phyloP scores from a whole-genome alignment of 2,329 filamentous ascomycete genomes.

The Amylocarpus encephaloides region DNA sequence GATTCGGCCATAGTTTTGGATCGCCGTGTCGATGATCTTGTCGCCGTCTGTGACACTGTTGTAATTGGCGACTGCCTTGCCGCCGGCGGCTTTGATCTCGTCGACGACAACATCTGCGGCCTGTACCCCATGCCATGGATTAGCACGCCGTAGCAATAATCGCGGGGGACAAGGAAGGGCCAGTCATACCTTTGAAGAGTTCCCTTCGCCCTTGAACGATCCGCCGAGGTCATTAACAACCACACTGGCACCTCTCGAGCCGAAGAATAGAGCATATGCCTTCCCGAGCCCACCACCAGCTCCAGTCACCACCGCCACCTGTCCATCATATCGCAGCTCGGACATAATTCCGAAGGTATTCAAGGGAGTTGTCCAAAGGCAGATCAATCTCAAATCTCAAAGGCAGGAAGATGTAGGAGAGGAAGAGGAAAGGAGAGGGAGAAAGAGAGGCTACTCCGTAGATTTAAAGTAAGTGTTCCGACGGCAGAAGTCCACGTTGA shows the following conservation, averaged over 20 bases:
- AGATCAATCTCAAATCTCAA: not conserved
- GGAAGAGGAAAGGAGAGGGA: not conserved
- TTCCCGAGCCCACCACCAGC: slow-evolving; percentile 77
- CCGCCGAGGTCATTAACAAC: slow-evolving; percentile 95
- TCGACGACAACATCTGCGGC: slow-evolving; percentile 77
- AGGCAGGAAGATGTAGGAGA: slow-evolving; percentile 3
- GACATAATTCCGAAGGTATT: slow-evolving; percentile 40
- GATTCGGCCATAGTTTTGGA: slow-evolving; percentile 75
- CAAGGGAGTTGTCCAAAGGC: not conserved
- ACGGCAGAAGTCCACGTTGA: not conserved
- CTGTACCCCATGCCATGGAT: slow-evolving; percentile 4
- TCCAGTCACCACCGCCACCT: slow-evolving; percentile 84
- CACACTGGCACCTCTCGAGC: slow-evolving; percentile 79
- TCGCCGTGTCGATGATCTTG: slow-evolving; percentile 84
- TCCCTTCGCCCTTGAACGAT: slow-evolving; percentile 89
- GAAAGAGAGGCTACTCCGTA: not conserved
- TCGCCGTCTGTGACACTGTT: slow-evolving; percentile 91
- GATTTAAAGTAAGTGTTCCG: slow-evolving; percentile 2
- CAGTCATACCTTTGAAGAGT: slow-evolving; percentile 66
- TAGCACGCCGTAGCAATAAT: not conserved
- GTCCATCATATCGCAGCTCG: slow-evolving; percentile 72
- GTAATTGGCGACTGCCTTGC: slow-evolving; percentile 97
- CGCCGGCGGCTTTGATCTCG: slow-evolving; percentile 79
- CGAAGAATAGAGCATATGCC: slow-evolving; percentile 85
- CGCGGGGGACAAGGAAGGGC: not conserved